These are phyloP conservation scores for Penstemon eatonii DNA, from an alignment of 257 asterid genomes.

Conservation along the genomic window DNA sequence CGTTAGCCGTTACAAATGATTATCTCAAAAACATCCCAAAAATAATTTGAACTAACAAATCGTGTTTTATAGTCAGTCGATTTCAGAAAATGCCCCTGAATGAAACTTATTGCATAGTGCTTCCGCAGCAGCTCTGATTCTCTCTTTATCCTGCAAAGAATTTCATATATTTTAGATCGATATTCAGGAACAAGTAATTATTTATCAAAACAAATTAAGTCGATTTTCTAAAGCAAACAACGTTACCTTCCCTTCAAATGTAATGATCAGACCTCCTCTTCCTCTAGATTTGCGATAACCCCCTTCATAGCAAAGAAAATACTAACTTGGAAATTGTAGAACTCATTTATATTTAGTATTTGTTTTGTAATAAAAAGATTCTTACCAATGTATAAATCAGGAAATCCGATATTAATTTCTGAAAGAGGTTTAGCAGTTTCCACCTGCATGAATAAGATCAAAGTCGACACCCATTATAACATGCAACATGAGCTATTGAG, in stretches of 20 bases:
- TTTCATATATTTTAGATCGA: background rate
- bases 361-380: background rate
- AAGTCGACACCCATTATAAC: too few relatives aligned
- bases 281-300: slow-evolving; percentile 63
- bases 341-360: background rate
- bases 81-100: slow-evolving; percentile 44
- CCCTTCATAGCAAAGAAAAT: slow-evolving; percentile 37
- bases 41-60: background rate
- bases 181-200: background rate
- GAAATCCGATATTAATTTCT: slow-evolving; percentile 50
- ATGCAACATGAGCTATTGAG: too few relatives aligned
- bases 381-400: slow-evolving; percentile 70
- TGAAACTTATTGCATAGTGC: slow-evolving; percentile 47
- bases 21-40: background rate
- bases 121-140: slow-evolving; percentile 50
- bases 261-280: slow-evolving; percentile 56
- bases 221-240: background rate
- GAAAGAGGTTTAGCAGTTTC: slow-evolving; percentile 73
- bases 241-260: slow-evolving; percentile 66
- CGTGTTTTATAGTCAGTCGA: slow-evolving; percentile 26
- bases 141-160: slow-evolving; percentile 48
- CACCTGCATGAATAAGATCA: slow-evolving; percentile 40
- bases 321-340: slow-evolving; percentile 5
- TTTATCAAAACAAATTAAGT: background rate
- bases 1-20: background rate